Evolutionary conservation across 768 basidiomycete genomes (phyloP).

Genomic region (Naganishia friedmannii): DNA sequence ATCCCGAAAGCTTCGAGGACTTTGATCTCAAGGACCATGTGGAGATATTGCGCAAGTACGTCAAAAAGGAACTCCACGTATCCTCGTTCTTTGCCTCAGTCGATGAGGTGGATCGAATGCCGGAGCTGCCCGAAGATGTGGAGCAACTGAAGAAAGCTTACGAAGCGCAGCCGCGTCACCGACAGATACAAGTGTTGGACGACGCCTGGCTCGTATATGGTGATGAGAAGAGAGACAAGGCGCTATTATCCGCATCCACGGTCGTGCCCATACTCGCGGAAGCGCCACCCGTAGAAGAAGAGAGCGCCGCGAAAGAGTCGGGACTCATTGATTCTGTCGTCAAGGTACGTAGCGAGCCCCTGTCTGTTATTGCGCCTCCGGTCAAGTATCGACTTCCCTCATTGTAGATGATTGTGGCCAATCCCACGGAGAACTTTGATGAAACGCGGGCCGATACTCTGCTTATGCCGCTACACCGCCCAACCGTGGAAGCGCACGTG

Average conservation of each 20-base stretch:
- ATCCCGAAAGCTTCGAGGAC: constrained; percentile 65
- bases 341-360: constrained; percentile 58
- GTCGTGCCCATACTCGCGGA: constrained; percentile 50
- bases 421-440: constrained; percentile 8
- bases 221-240: constrained; percentile 39
- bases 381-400: too few species aligned
- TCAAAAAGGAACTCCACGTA: constrained; percentile 84
- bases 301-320: neutral
- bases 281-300: constrained; percentile 39
- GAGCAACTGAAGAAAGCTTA: constrained; percentile 20
- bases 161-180: neutral
- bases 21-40: constrained; percentile 81
- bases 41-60: constrained; percentile 70
- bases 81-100: constrained; percentile 26
- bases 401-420: constrained; percentile 17
- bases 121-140: constrained; percentile 34
- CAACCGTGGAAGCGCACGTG: constrained; percentile 55
- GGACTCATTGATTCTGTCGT: constrained; percentile 65
- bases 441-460: constrained; percentile 34
- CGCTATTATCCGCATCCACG: constrained; percentile 51
- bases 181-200: constrained; percentile 24
- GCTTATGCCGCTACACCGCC: constrained; percentile 56
- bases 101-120: constrained; percentile 31
- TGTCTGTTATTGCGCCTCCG: neutral
- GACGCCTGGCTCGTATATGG: neutral